Percentiles rank a stretch among this genome's conserved stretches.
Conservation (phyloP, 257 asterid genomes). For the Anisodus acutangulus region DNA sequence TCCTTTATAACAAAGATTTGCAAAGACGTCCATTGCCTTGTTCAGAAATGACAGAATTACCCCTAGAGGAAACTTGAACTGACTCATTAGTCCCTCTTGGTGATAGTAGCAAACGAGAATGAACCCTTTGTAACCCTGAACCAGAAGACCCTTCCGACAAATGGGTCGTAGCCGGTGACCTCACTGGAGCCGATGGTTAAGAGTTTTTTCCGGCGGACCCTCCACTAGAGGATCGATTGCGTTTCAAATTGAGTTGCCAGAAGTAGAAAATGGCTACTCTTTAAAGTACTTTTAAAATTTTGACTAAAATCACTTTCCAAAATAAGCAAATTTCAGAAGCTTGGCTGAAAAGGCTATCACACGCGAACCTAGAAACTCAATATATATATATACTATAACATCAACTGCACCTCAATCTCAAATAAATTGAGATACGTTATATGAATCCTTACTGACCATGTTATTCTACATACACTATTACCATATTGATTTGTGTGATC, state of each 20-base stretch:
- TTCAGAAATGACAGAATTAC: slow-evolving; percentile 44
- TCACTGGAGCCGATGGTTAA: slow-evolving; percentile 32
- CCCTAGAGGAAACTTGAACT: slow-evolving; percentile 55
- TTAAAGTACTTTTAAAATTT: no score
- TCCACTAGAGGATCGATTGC: slow-evolving; percentile 31
- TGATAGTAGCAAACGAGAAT: slow-evolving; percentile 45
- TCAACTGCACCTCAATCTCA: no score
- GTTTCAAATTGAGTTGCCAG: slow-evolving; percentile 58
- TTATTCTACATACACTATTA: no score
- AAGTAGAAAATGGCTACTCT: slow-evolving; percentile 43
- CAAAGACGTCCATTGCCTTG: slow-evolving; percentile 43
- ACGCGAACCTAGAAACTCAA: no score
- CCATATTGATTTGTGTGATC: no score
- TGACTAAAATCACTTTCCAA: no score
- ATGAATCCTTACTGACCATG: no score
- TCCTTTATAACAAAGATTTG: no score
- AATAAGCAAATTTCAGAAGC: no score
- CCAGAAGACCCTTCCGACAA: slow-evolving; percentile 38
- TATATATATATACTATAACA: no score
- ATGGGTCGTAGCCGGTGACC: slow-evolving; percentile 33
- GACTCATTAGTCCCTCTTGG: slow-evolving; percentile 14
- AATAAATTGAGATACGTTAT: no score
- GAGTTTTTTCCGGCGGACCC: slow-evolving; percentile 34
- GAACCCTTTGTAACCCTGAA: slow-evolving; percentile 52
- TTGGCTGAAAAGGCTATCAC: no score